Percentiles rank a stretch among this genome's conserved stretches.
phyloP scores from a whole-genome alignment of 2,329 filamentous ascomycete species.

The Epichloe sylvatica region DNA sequence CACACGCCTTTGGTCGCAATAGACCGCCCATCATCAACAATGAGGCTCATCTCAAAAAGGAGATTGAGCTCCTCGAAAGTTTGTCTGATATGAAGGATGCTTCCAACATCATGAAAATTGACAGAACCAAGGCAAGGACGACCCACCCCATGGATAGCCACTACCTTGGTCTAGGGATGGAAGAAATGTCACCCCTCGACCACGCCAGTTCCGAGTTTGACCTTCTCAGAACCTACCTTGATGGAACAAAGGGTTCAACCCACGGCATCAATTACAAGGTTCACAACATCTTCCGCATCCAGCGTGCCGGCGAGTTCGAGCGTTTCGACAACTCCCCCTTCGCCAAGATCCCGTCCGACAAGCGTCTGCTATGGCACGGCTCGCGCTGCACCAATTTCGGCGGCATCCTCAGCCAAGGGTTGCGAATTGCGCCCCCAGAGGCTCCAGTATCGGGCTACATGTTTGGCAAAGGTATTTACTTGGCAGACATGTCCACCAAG shows the following conservation, averaged over 20 bases:
- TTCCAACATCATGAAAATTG: constrained; percentile 59
- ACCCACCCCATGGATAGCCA: constrained; percentile 58
- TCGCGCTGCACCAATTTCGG: constrained; percentile 73
- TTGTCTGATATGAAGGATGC: constrained; percentile 78
- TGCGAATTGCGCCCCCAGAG: constrained; percentile 79
- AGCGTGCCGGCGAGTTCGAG: constrained; percentile 56
- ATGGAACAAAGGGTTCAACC: constrained; percentile 49
- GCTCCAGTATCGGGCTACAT: constrained; percentile 71
- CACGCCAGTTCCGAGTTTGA: constrained; percentile 45
- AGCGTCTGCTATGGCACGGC: constrained; percentile 76
- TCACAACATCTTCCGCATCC: constrained; percentile 69
- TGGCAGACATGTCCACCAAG: constrained; percentile 75
- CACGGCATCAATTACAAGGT: constrained; percentile 49
- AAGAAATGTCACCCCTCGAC: constrained; percentile 62
- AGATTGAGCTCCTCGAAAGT: constrained; percentile 68
- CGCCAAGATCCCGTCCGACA: constrained; percentile 44
- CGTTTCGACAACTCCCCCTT: constrained; percentile 49
- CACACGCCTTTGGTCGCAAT: constrained; percentile 64
- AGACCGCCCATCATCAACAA: constrained; percentile 54
- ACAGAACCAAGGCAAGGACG: constrained; percentile 32
- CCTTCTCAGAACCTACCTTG: constrained; percentile 54
- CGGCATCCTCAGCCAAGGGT: constrained; percentile 73
- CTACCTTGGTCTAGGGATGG: constrained; percentile 54
- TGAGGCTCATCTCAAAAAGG: constrained; percentile 48
- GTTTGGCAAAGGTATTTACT: constrained; percentile 83